Conservation (phyloP, 495 filamentous ascomycete genomes). For the Tuber aestivum region DNA sequence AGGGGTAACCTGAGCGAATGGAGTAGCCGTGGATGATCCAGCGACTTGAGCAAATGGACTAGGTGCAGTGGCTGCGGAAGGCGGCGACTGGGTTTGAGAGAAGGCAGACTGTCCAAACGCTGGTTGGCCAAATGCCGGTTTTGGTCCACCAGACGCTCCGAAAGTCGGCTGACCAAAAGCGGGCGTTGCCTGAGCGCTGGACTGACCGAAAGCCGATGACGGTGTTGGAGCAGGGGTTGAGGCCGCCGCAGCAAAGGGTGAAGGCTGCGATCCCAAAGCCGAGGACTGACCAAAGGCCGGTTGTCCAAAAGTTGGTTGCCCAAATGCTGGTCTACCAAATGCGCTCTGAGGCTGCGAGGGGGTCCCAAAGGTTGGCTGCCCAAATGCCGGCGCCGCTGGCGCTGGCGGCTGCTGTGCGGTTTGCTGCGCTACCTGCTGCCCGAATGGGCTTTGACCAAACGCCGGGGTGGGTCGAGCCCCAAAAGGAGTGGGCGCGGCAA, state of each 20-base stretch:
- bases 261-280: conserved; percentile 24
- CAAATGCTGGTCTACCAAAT: conserved; percentile 42
- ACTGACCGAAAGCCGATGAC: conserved; percentile 19
- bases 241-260: conserved; percentile 5
- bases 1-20: conserved; percentile 16
- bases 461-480: conserved; percentile 35
- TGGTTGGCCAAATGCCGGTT: conserved; percentile 24
- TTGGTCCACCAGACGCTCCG: conserved; percentile 14
- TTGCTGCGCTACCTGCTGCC: conserved; percentile 19
- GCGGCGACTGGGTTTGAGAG: conserved; percentile 12
- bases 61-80: conserved; percentile 8
- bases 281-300: conserved; percentile 44
- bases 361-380: conserved; percentile 43
- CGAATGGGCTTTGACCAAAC: conserved; percentile 45
- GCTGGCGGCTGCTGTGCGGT: conserved; percentile 12
- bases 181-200: conserved; percentile 19
- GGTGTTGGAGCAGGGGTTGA: neutral
- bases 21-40: conserved; percentile 2
- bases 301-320: conserved; percentile 38
- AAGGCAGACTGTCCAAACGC: conserved; percentile 32
- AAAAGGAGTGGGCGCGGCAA: conserved; percentile 32
- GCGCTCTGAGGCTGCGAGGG: conserved; percentile 41
- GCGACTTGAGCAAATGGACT: conserved; percentile 10
- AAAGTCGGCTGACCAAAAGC: conserved; percentile 45
- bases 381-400: conserved; percentile 37